These are phyloP conservation scores for Entamoeba histolytica DNA, from an alignment of 208 protist genomes.

Conservation along the genomic window DNA sequence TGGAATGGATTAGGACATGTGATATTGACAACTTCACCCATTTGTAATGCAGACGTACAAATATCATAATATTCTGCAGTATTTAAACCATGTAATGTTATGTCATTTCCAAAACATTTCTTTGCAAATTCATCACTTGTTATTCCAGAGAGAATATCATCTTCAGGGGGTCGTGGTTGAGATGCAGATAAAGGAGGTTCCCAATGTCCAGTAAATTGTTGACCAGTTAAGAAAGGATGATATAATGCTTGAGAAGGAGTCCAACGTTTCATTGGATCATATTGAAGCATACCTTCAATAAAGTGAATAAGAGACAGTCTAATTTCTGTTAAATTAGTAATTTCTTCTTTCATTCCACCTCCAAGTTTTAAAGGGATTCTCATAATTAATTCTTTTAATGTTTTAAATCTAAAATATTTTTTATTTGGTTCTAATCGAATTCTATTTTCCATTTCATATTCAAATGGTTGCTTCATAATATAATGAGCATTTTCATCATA, in stretches of 20 bases:
- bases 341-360: not conserved
- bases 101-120: not conserved
- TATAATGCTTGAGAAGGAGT: not conserved
- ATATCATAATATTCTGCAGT: not conserved
- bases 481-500: not conserved
- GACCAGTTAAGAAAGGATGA: not conserved
- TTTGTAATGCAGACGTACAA: not conserved
- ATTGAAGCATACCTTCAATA: not conserved
- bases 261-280: not conserved
- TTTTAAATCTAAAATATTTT: not conserved
- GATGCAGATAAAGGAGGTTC: not conserved
- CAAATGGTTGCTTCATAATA: not conserved
- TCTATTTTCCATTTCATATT: not conserved
- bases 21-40: not conserved
- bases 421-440: not conserved
- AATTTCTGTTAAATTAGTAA: not conserved
- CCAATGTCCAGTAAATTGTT: not conserved
- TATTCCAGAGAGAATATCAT: not conserved
- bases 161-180: not conserved
- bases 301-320: not conserved
- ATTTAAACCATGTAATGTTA: not conserved
- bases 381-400: not conserved
- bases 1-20: not conserved
- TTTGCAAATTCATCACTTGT: not conserved
- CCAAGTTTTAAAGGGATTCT: not conserved